Evolutionary conservation across 257 asterid species (phyloP), one percentile per base, ranked within the genome.

Genomic region (Dorcoceras hygrometricum): DNA sequence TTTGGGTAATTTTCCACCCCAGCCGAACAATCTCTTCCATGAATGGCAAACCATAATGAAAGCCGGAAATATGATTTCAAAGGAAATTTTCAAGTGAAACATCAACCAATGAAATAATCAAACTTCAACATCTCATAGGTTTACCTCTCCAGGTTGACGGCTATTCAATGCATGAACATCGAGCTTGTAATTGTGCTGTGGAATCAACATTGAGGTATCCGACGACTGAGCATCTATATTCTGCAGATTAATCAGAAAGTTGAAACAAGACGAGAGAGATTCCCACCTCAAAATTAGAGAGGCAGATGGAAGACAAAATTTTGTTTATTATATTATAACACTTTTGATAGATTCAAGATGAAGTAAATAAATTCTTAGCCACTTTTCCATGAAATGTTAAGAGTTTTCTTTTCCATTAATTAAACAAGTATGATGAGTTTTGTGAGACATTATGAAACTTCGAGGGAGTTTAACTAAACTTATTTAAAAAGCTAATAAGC

Each of bases 111-210:
- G 60, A 14, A 25, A 48, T 11, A 14, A 28, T 7, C 50, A 23
- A 51, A 8, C 12, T 62, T 31, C 59, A 66, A 28, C 50, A 62
- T 18, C 54, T 16, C 31, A 57, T 25, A 46, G 43, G 18, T 34
- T 56, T 90, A 94, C 97, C 96, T 90, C 95, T 83, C 99, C 99
- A 62, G 99, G 97, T 26, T 81, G 96, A 66, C 96, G 97, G 73
- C 84, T 78, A 82, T 88, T 90, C 67, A 94, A 69, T 27, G 97
- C 89, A 80, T 90, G 87, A 64, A 75, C 95, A 81, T 94, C 99
- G 50, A 94, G 95, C 86, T 85, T 88, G 87, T 90, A 94, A 73
- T 87, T 94, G 79, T 90, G 99, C 67, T 94, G 99, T 62, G 97
- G 96, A 79, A 90, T 88, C 76, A 94, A 61, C 59, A 80, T 89